These are phyloP conservation scores for Triglochin maritima DNA, from an alignment of 106 monocot genomes.

Conservation along the genomic window DNA sequence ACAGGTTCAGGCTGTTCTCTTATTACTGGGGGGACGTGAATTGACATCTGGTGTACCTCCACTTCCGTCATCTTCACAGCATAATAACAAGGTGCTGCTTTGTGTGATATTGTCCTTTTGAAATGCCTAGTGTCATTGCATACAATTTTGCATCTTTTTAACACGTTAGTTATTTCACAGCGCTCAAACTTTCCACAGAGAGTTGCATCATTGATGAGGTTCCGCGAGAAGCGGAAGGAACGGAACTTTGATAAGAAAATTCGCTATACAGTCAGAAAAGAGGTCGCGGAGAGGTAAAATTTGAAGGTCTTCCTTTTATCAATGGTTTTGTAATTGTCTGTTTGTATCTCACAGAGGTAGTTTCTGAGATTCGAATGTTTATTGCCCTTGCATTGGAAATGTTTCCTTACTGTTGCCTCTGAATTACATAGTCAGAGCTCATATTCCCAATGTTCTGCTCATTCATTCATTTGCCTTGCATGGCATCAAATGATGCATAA, in stretches of 20 bases:
- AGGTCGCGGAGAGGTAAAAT: constrained; percentile 79
- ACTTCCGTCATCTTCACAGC: constrained; percentile 41
- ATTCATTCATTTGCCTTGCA: no score
- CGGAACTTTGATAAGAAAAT: constrained; percentile 96
- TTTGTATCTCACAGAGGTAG: not conserved
- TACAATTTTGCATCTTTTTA: not conserved
- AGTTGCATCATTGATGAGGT: constrained; percentile 91
- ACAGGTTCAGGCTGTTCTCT: constrained; percentile 88
- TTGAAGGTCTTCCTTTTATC: not conserved
- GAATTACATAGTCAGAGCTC: no score
- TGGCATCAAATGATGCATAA: no score
- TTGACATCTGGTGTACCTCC: constrained; percentile 26
- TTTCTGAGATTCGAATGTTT: no score
- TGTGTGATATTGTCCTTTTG: not conserved
- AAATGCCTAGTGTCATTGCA: not conserved
- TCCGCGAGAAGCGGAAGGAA: constrained; percentile 94
- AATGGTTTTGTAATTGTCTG: not conserved
- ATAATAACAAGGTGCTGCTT: constrained; percentile 34
- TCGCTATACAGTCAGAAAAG: constrained; percentile 75
- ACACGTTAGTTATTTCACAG: constrained; percentile 15
- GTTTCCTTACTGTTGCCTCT: no score
- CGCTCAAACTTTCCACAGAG: constrained; percentile 66
- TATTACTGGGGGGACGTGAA: constrained; percentile 81
- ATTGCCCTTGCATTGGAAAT: no score
- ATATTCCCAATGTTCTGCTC: no score